Evolutionary conservation across 2,329 filamentous ascomycete genomes (phyloP).

Genomic region (Aspergillus hortae): DNA sequence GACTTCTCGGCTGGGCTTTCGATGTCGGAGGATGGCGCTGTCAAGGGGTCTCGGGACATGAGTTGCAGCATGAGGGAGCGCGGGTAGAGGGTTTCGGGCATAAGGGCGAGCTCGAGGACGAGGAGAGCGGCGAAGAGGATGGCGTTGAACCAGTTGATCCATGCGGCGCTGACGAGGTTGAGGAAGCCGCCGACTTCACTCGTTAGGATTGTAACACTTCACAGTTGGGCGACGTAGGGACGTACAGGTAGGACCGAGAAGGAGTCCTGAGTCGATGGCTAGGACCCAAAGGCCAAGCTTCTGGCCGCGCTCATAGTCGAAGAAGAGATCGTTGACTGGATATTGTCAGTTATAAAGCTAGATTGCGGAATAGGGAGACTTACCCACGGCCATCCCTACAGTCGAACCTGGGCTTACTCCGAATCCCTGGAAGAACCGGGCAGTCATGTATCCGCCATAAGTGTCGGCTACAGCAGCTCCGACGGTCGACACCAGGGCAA

Average conservation of each 20-base stretch:
- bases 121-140: constrained; percentile 52
- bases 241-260: constrained; percentile 47
- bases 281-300: constrained; percentile 57
- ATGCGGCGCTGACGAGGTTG: constrained; percentile 44
- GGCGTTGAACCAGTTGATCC: constrained; percentile 55
- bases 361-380: background rate
- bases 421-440: constrained; percentile 56
- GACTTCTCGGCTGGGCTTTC: constrained; percentile 19
- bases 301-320: constrained; percentile 54
- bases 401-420: constrained; percentile 54
- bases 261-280: constrained; percentile 51
- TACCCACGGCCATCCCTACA: constrained; percentile 51
- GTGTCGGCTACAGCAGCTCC: constrained; percentile 39
- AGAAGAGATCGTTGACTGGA: constrained; percentile 52
- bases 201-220: too few species aligned
- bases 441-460: constrained; percentile 55
- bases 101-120: constrained; percentile 46
- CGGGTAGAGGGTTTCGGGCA: constrained; percentile 57
- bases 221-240: too few species aligned
- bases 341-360: background rate
- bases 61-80: constrained; percentile 46
- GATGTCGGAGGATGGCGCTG: constrained; percentile 14
- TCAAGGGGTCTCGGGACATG: constrained; percentile 22
- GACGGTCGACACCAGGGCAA: constrained; percentile 42
- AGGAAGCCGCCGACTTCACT: constrained; percentile 50